Evolutionary conservation across 306 rosid species (phyloP).

Genomic region (Quercus berberidifolia): DNA sequence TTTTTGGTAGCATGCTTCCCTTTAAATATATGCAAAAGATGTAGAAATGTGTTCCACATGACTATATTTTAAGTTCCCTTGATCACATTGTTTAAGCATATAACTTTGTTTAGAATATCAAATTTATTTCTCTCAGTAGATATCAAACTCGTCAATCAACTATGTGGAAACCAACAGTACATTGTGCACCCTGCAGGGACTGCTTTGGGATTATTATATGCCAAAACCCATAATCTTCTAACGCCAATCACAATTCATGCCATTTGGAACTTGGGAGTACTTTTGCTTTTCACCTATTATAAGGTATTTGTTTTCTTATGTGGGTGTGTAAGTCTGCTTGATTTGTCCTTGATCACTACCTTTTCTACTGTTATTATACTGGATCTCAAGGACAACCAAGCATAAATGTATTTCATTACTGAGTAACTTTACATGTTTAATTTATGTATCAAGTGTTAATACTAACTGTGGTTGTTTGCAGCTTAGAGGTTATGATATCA

Average conservation of each 20-base stretch:
- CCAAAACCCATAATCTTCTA: conserved; percentile 92
- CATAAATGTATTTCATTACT: neutral
- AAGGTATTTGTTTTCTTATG: conserved; percentile 44
- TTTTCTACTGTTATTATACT: neutral
- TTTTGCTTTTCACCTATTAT: conserved; percentile 76
- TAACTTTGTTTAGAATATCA: neutral
- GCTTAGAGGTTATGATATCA: conserved; percentile 96
- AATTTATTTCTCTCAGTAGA: neutral
- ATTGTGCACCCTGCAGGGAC: conserved; percentile 43
- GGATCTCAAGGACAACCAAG: neutral
- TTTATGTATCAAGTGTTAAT: conserved; percentile 18
- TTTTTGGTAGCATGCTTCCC: conserved; percentile 52
- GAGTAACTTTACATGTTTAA: neutral
- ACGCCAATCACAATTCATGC: conserved; percentile 93
- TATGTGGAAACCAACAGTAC: conserved; percentile 5
- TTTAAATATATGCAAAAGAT: neutral
- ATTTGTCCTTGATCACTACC: neutral
- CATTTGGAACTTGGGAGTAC: conserved; percentile 92
- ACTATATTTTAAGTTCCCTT: neutral
- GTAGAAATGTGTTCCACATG: neutral
- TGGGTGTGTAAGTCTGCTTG: neutral
- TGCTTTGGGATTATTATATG: conserved; percentile 88
- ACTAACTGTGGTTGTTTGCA: conserved; percentile 27
- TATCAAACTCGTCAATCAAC: neutral
- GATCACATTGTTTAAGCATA: neutral